A percentile compares a stretch with the other conserved stretches of the same genome.
phyloP scores from a whole-genome alignment of 2,329 filamentous ascomycete genomes.

The Clonostachys solani region DNA sequence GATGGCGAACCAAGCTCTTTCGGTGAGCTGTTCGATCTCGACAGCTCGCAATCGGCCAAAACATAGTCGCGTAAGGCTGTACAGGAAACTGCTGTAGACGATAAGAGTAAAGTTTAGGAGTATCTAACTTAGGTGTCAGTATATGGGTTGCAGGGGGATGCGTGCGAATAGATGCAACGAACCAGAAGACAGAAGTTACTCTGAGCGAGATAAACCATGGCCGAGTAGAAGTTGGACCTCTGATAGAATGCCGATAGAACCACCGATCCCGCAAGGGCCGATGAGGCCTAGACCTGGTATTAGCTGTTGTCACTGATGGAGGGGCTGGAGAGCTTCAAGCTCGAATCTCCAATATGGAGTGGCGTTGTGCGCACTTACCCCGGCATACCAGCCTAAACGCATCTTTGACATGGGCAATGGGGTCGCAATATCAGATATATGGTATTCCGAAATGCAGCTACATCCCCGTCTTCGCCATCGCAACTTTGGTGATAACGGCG shows the following conservation, averaged over 20 bases:
- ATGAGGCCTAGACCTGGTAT: constrained; percentile 58
- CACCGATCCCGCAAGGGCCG: constrained; percentile 77
- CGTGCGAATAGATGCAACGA: constrained; percentile 19
- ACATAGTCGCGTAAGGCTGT: constrained; percentile 82
- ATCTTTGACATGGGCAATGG: constrained; percentile 23
- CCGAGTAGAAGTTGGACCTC: constrained; percentile 96
- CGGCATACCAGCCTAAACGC: constrained; percentile 48
- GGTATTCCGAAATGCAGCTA: neutral
- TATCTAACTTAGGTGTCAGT: constrained; percentile 49
- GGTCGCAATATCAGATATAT: neutral
- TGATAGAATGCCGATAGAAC: constrained; percentile 90
- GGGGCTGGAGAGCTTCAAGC: constrained; percentile 10
- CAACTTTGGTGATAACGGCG: neutral
- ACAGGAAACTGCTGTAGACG: constrained; percentile 74
- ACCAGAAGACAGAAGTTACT: constrained; percentile 95
- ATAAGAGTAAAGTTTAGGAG: constrained; percentile 88
- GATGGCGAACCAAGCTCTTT: constrained; percentile 96
- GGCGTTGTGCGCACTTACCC: constrained; percentile 29
- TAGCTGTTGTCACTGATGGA: neutral
- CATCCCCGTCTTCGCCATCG: neutral
- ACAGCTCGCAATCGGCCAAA: constrained; percentile 88
- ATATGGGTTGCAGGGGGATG: neutral
- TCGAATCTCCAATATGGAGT: neutral
- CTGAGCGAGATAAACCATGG: constrained; percentile 93
- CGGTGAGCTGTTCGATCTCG: constrained; percentile 95